A percentile compares a stretch with the other conserved stretches of the same genome.
Evolutionary conservation across 140 eudicot species (phyloP).

Genomic region (Senecio squalidus): DNA sequence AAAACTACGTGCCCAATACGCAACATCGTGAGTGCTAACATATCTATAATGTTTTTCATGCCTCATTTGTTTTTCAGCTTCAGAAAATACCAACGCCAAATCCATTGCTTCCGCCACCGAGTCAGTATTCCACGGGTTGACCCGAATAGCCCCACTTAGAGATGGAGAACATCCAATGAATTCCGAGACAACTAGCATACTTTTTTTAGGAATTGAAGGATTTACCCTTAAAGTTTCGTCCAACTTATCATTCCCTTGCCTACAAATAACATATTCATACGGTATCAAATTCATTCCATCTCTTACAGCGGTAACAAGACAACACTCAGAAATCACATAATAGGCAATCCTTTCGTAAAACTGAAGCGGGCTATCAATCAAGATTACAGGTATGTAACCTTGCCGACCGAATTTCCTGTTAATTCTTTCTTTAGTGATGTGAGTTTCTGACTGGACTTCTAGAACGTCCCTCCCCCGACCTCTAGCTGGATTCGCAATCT

Average conservation of each 20-base stretch:
- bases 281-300: constrained; percentile 93
- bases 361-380: constrained; percentile 66
- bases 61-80: constrained; percentile 76
- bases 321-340: constrained; percentile 80
- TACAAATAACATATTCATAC: constrained; percentile 65
- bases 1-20: constrained; percentile 85
- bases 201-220: constrained; percentile 61
- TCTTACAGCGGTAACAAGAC: constrained; percentile 87
- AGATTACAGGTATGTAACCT: constrained; percentile 70
- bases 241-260: constrained; percentile 76
- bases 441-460: constrained; percentile 77
- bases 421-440: constrained; percentile 56
- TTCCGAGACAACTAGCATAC: constrained; percentile 91
- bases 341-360: constrained; percentile 81
- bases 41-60: constrained; percentile 85
- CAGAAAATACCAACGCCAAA: constrained; percentile 55
- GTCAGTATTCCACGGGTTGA: constrained; percentile 90
- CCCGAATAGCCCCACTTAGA: constrained; percentile 83
- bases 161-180: constrained; percentile 95
- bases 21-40: constrained; percentile 87
- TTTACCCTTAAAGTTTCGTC: constrained; percentile 49
- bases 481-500: constrained; percentile 88
- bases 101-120: constrained; percentile 92
- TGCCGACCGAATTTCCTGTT: constrained; percentile 48
- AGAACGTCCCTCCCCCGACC: constrained; percentile 89